Conservation (phyloP, 2,329 filamentous ascomycete species). For the Calonectria crousiana region DNA sequence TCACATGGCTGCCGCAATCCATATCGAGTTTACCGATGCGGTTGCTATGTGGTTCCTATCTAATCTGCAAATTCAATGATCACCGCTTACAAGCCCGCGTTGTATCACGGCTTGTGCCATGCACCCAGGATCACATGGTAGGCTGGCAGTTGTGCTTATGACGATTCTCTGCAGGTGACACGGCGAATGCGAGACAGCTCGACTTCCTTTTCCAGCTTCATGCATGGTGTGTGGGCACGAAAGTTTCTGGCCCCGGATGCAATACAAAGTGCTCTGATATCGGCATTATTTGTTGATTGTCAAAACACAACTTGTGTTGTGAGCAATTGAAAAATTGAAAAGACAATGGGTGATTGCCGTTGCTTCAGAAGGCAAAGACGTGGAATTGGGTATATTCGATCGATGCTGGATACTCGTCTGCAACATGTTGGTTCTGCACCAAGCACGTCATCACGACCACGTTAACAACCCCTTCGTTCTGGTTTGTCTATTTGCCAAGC, state of each 20-base stretch:
- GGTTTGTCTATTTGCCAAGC: conserved; percentile 15
- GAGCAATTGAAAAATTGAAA: not conserved
- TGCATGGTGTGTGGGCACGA: not conserved
- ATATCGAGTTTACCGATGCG: not conserved
- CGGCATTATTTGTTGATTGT: not conserved
- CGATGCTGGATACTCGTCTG: not conserved
- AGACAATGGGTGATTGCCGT: not conserved
- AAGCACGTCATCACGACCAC: not conserved
- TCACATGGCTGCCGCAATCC: not conserved
- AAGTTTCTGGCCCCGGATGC: not conserved
- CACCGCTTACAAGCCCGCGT: not conserved
- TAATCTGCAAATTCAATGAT: not conserved
- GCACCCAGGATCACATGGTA: not conserved
- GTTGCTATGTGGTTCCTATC: not conserved
- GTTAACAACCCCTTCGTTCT: not conserved
- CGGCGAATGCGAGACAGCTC: not conserved
- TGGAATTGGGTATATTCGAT: not conserved
- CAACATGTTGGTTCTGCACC: not conserved
- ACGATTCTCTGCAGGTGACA: not conserved
- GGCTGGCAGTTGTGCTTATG: not conserved
- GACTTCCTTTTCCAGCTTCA: not conserved
- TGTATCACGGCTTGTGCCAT: not conserved
- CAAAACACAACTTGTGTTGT: not conserved
- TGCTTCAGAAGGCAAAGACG: too few relatives aligned
- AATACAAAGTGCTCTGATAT: not conserved